Evolutionary conservation across 768 basidiomycete genomes (phyloP), one percentile per base, ranked within the genome.

Genomic region (Suillus alpinus): DNA sequence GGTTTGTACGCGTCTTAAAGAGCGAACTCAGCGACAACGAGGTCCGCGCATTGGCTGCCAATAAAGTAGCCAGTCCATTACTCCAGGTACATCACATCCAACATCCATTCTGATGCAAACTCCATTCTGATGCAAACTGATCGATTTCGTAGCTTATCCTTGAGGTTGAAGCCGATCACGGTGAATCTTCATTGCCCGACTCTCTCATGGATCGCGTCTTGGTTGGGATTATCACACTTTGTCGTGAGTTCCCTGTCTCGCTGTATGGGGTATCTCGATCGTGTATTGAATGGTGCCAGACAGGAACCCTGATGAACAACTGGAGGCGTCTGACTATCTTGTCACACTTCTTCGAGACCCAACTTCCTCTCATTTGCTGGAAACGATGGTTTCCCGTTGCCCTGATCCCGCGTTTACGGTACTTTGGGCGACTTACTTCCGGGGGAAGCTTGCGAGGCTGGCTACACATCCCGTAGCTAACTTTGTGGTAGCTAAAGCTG

Each of bases 381-480:
- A 98, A 72, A 86, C 86, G 1, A 77, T 96, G 36, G 83, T 95
- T 26, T 73, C 76, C 6, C 81, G 83, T 55, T 83, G 86, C 18
- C 87, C 93, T 0, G 73, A 78, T 6, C 67, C 74, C 18, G 81
- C 87, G 2, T 95, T 95, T 68, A 69, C 75, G 36, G 67, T 79
- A 0, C 68, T 97, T 6, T 98, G 96, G 96, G 67, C 75, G 3
- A 81, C 82, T 0, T 95, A 97, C 74, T 89, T 98, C 70, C 72
- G 76, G 47, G 86, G 86, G n/a, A 86, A 87, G 63, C 77, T 97
- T 40, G 74, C 81, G 3, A 83, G 88, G 59, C 77, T 97, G 32
- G 87, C 90, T 18, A 78, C 82, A 20, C 96, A 99, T 73, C 94
- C 95, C 3, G 91, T 95, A 2, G 94, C 92, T 13, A 99, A 98